Conservation (phyloP, 805 yeast genomes). For the Cyberlindnera samutprakarnensis region DNA sequence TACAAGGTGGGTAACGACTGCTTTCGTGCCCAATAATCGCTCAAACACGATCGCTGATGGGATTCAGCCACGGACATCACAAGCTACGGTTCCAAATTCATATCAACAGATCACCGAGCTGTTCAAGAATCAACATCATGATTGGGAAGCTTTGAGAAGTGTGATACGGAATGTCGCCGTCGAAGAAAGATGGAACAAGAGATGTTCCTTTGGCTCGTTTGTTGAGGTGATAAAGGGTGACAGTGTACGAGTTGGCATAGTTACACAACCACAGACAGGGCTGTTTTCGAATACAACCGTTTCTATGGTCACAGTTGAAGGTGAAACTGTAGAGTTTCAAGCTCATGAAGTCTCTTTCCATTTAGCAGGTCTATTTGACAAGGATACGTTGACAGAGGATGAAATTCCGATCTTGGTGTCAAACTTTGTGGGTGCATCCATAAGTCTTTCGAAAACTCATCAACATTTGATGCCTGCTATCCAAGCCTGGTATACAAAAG, state of each 20-base stretch:
- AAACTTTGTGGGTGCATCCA: background rate
- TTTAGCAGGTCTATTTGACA: background rate
- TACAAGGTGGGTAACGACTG: no score
- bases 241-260: slow-evolving; percentile 2
- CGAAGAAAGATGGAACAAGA: background rate
- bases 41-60: no score
- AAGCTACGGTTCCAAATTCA: no score
- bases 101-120: no score
- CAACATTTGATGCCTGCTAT: slow-evolving; percentile 6
- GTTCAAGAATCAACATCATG: no score
- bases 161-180: background rate
- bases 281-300: slow-evolving; percentile 4
- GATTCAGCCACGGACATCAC: no score
- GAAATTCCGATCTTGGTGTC: background rate
- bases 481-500: slow-evolving; percentile 10
- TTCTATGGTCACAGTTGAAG: slow-evolving; percentile 4
- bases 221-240: slow-evolving; percentile 5
- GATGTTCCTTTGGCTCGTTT: slow-evolving; percentile 8
- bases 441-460: background rate
- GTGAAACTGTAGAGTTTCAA: slow-evolving; percentile 2
- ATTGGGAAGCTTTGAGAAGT: background rate
- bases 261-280: slow-evolving; percentile 5
- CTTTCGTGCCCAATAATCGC: no score
- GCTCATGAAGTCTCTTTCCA: slow-evolving; percentile 11
- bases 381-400: background rate